Evolutionary conservation across 306 rosid genomes (phyloP), one percentile per base, ranked within the genome.

Genomic region (Ochetophila trinervis): DNA sequence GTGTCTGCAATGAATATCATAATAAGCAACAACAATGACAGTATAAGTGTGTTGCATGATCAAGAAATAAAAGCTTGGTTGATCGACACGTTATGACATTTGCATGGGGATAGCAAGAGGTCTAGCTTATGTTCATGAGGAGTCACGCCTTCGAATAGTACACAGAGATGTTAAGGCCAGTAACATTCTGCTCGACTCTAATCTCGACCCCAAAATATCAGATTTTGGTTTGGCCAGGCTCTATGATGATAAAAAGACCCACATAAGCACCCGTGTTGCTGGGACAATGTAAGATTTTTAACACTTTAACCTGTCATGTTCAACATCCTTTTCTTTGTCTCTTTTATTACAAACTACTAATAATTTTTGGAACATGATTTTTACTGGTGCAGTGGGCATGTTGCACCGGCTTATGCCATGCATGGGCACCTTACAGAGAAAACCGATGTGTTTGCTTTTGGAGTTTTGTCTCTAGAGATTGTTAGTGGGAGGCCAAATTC

Each of bases 91-190:
- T 40, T 88, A 72, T 66, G 86, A 86, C 49, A 84, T 88, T 21
- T 88, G 91, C 72, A 3, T 83, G 78, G 93, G 96, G 3, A 74
- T 91, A 9, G 96, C 96, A 21, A 86, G 87, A 79, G 94, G 94
- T 30, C 76, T 88, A 53, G 64, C 96, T 62, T 88, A 91, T 71
- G 88, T 86, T 70, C 89, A 86, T 17, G 91, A 86, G 74, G 96
- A 91, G 76, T 91, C 91, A 8, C 60, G 86, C 15, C 62, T 79
- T 40, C 79, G 96, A 20, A 86, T 88, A 63, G 89, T 91, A 44
- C 94, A 91, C 36, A 84, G 96, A 53, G 96, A 91, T 73, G 91
- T 91, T 65, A 91, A 91, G 66, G 86, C 94, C 47, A 88, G 96
- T 56, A 91, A 88, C 63, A 86, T 91, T 53, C 70, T 91, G 20